A percentile compares a stretch with the other conserved stretches of the same genome.
These are phyloP conservation scores for Didymellaceae sp. DNA, from an alignment of 2,329 filamentous ascomycete genomes.

Conservation along the genomic window DNA sequence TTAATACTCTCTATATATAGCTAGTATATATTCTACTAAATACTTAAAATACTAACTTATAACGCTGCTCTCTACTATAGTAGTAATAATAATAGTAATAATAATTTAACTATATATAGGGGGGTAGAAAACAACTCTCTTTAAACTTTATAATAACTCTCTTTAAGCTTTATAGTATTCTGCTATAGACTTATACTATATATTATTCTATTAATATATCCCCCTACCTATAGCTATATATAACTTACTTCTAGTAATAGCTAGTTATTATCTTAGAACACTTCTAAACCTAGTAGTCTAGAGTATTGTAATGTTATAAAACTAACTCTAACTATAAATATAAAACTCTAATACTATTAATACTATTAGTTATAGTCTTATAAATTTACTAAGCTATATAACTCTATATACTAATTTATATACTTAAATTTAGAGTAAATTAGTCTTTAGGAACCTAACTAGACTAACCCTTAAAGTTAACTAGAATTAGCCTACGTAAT, in stretches of 20 bases:
- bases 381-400: neutral
- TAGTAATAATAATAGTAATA: neutral
- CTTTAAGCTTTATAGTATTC: too few species aligned
- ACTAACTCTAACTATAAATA: slow-evolving; percentile 6
- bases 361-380: neutral
- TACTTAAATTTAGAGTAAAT: neutral
- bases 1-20: too few species aligned
- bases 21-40: too few species aligned
- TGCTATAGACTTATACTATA: too few species aligned
- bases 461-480: too few species aligned
- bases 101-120: neutral
- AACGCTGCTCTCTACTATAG: slow-evolving; percentile 4
- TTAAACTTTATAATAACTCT: too few species aligned
- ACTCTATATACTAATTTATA: neutral
- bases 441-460: too few species aligned
- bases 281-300: slow-evolving; percentile 4
- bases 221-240: neutral
- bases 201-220: too few species aligned
- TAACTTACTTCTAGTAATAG: neutral
- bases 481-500: too few species aligned
- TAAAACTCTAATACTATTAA: slow-evolving; percentile 9
- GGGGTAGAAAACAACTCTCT: too few species aligned
- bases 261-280: slow-evolving; percentile 2
- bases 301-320: neutral
- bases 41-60: neutral